These are phyloP conservation scores for Chrysosporium queenslandicum DNA, from an alignment of 2,329 filamentous ascomycete genomes.

Conservation along the genomic window DNA sequence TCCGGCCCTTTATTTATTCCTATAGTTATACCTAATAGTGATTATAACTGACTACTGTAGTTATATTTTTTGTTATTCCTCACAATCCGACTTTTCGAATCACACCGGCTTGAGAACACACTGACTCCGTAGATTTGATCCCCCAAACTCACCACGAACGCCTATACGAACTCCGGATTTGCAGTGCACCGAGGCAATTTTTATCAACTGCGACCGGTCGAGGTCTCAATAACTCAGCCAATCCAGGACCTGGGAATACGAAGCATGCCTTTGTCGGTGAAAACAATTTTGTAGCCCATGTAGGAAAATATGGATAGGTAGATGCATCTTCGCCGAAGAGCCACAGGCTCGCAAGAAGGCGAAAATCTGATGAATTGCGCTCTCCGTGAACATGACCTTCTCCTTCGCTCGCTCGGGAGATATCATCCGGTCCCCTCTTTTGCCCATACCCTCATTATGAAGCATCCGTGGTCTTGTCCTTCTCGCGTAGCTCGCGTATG, in stretches of 20 bases:
- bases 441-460: not conserved
- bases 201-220: not conserved
- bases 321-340: no score
- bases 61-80: no score
- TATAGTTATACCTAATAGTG: no score
- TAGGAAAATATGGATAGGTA: no score
- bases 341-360: not conserved
- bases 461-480: not conserved
- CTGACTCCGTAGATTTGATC: no score
- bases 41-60: no score
- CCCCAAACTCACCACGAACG: not conserved
- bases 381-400: not conserved
- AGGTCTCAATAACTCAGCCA: not conserved
- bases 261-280: not conserved
- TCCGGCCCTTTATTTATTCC: no score
- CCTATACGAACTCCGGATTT: not conserved
- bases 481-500: conserved; percentile 25
- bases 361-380: not conserved
- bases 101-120: no score
- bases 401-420: no score
- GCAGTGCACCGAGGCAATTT: not conserved
- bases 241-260: not conserved
- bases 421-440: not conserved
- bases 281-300: no score
- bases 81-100: no score